A percentile compares a stretch with the other conserved stretches of the same genome.
Evolutionary conservation across 441 rosid species (phyloP).

Genomic region (Metrosideros polymorpha): DNA sequence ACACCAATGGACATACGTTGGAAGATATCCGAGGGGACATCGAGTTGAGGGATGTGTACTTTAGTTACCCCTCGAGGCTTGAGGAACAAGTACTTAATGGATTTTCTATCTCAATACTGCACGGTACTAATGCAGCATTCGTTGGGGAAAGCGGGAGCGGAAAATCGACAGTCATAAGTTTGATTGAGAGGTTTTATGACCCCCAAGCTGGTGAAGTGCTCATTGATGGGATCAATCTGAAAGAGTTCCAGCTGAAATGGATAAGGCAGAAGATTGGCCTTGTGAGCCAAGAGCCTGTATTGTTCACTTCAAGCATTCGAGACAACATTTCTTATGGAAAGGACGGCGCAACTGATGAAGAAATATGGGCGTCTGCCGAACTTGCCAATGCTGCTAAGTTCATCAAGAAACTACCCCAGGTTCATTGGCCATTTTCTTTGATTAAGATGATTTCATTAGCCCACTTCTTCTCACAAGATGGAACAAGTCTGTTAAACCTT

Average conservation of each 20-base stretch:
- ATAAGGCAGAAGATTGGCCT: conserved; percentile 8
- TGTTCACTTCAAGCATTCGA: conserved; percentile 2
- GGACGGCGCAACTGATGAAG: not conserved
- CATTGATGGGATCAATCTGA: not conserved
- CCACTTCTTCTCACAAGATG: not conserved
- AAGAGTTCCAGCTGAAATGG: conserved; percentile 2
- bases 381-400: not conserved
- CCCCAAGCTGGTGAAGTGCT: not conserved
- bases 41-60: not conserved
- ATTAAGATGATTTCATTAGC: not conserved
- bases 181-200: conserved; percentile 2
- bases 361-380: conserved; percentile 2
- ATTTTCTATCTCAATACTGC: not conserved
- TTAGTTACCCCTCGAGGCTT: not conserved
- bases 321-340: conserved; percentile 10
- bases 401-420: not conserved
- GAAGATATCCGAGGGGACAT: not conserved
- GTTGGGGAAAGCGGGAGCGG: conserved; percentile 11
- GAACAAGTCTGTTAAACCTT: not conserved
- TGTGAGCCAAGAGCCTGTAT: conserved; percentile 7
- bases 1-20: not conserved
- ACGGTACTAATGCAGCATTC: not conserved
- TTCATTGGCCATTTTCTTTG: not conserved
- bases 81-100: not conserved
- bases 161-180: conserved; percentile 5